Base-by-base conservation (phyloP, 257 asterid genomes). In the Cynanchum wilfordii region DNA sequence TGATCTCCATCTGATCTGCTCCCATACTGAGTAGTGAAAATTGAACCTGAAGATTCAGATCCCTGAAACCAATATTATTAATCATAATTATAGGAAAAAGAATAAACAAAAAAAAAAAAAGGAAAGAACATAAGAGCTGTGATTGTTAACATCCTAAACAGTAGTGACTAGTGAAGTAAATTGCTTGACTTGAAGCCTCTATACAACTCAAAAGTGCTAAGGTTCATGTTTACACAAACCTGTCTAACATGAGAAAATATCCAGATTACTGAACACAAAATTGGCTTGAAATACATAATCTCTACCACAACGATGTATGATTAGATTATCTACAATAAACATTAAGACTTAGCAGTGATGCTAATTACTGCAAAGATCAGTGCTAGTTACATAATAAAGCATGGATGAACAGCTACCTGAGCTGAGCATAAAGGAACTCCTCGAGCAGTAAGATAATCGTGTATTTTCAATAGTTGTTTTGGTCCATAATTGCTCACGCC, bases 401-500 rank as follows among this genome's bases (percentile, higher is more conserved):
- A 72, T 20, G 20, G 30, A 69, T 17, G 47, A 62, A 66, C 68
- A 73, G 19, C 69, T 71, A 92, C 96, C 96, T 94, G 99, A 56
- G 95, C 97, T 0, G 99, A 94, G 81, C 86, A 79, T 80, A 94
- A 85, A 30, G 99, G 97, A 54, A 94, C 92, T 63, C 96, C 96
- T 58, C 96, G 88, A 70, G 89, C 87, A 55, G 80, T 75, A 64
- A 94, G 97, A 84, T 94, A 91, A 71, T 85, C 85, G 30, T 94
- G 79, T 73, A 94, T 79, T 81, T 94, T 94, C 60, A 91, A 69
- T 33, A 94, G 92, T 82, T 94, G 99, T 75, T 88, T 87, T 72
- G 99, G 99, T 24, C 99, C 97, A 27, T 94, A 94, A 74, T 94
- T 94, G 90, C 98, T 94, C 77, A 94, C 97, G 11, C 97, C 97